Base-by-base conservation (phyloP, 305 asterid species). In the Fraxinus albicans region DNA sequence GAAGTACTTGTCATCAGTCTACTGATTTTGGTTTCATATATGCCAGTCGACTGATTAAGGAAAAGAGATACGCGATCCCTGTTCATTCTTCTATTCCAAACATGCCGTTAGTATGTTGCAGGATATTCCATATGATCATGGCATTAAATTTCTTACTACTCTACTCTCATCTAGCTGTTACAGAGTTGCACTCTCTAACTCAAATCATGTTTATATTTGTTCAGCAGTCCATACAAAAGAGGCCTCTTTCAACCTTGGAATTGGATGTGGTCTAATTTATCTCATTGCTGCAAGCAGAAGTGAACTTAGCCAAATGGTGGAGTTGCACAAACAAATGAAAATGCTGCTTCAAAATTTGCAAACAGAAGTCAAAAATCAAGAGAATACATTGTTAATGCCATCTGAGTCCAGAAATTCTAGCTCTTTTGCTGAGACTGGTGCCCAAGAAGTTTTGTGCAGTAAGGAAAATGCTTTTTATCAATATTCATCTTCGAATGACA, bases 181-280 rank as follows among this genome's bases (percentile, higher is more conserved):
- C 34, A 69, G 25, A 69, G 38, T 69, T 69, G 21, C 6, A 23
- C 33, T 65, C 31, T 67, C 70, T 15, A 33, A 53, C 31, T 25
- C 31, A 78, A 60, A 38, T 38, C 9, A 35, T 34, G 35, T 77
- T 76, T 40, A 23, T 76, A 60, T 53, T 21, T 25, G 10, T 75
- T 78, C 74, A 79, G 86, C 87, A 79, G 88, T 87, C 3, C 80
- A 77, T 23, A 82, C 77, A 29, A 88, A 88, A 83, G 92, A 88
- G 65, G 89, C 86, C 3, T 83, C 89, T 23, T 88, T 89, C 86
- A 89, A 89, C 83, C 53, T 89, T 77, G 97, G 93, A 44, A 81
- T 91, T 82, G 98, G 96, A 79, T 86, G 88, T 84, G 97, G 92
- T 19, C 88, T 94, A 29, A 83, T 92, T 1, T 91, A 87, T 81